Base-by-base conservation (phyloP, 2,329 filamentous ascomycete genomes). In the Chrysosporium keratinophilum region DNA sequence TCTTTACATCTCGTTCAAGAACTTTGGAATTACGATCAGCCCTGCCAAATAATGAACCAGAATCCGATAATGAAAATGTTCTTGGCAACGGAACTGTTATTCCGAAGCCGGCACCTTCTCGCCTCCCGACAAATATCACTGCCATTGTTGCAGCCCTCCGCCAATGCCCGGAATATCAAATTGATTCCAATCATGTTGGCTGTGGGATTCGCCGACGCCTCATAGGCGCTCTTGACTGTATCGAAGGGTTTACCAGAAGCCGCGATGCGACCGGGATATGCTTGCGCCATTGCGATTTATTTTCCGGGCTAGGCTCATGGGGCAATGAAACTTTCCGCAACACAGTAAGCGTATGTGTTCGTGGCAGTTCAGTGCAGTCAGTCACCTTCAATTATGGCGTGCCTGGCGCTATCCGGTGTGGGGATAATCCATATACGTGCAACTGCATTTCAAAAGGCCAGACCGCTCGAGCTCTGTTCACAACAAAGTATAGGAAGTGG, bases 131-230 rank as follows among this genome's bases (percentile, higher is more conserved):
- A n/a, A 63, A 69, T 42, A 65, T 72, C 19, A 59, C 58, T 10
- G 54, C 62, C 6, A 60, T 73, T 34, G 65, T 73, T 7, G 60
- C 65, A 5, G 65, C 66, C 10, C 60, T 74, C 14, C 70, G 69
- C 53, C 63, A 70, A 55, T 70, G 65, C 47, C 71, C 72, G 1
- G 68, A 70, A 34, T 73, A 73, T 56, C 69, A 73, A 54, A 66
- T 74, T 35, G 71, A 74, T 55, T 54, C 59, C 1, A 67, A 68
- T 51, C 72, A 74, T 50, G 60, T 61, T 2, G 68, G 69, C 34
- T 74, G 72, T 54, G 71, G 71, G 2, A 63, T 73, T 12, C 61
- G 70, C 17, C 70, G 69, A 23, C 66, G 70, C 6, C 60, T 74
- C 7, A 61, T 71, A 7, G 67, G 69, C 2, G 59, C 68, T 1